Evolutionary conservation across 139 green algal genomes (phyloP).

Genomic region (Tetradesmus obliquus): DNA sequence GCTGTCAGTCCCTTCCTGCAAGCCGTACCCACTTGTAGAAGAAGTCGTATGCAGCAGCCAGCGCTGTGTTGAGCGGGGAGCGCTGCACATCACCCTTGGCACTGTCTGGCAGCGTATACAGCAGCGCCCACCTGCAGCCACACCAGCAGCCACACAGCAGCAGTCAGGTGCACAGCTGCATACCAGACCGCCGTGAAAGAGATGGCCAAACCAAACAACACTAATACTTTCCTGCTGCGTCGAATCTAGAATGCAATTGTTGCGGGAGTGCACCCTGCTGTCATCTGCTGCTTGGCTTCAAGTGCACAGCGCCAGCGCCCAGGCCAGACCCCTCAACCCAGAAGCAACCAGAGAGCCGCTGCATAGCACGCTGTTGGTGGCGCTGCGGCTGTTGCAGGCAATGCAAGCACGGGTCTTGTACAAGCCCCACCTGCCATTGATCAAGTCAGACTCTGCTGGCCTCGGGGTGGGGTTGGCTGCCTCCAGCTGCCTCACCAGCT

Average conservation of each 20-base stretch:
- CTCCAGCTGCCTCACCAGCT: slow-evolving; percentile 3
- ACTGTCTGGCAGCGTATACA: slow-evolving; percentile 39
- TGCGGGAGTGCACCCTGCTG: neutral
- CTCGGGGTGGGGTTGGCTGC: slow-evolving; percentile 18
- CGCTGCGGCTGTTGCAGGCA: neutral
- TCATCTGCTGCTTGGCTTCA: neutral
- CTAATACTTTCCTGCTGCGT: neutral
- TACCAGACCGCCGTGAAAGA: neutral
- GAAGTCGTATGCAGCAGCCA: slow-evolving; percentile 50
- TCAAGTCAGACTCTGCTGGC: slow-evolving; percentile 31
- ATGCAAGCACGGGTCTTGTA: no score
- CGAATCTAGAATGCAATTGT: neutral
- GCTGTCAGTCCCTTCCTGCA: neutral
- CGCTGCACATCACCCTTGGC: slow-evolving; percentile 42
- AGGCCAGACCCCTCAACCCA: neutral
- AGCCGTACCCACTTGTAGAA: slow-evolving; percentile 44
- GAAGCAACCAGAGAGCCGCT: neutral
- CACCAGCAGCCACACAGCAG: no score
- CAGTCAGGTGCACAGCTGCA: neutral
- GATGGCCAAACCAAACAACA: neutral
- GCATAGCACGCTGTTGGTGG: neutral
- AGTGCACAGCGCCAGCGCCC: no score
- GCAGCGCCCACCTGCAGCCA: slow-evolving; percentile 38
- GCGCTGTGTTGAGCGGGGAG: neutral
- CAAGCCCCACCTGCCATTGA: slow-evolving; percentile 33